phyloP scores from a whole-genome alignment of 352 stramenopile genomes.

The Aphanomyces astaci region DNA sequence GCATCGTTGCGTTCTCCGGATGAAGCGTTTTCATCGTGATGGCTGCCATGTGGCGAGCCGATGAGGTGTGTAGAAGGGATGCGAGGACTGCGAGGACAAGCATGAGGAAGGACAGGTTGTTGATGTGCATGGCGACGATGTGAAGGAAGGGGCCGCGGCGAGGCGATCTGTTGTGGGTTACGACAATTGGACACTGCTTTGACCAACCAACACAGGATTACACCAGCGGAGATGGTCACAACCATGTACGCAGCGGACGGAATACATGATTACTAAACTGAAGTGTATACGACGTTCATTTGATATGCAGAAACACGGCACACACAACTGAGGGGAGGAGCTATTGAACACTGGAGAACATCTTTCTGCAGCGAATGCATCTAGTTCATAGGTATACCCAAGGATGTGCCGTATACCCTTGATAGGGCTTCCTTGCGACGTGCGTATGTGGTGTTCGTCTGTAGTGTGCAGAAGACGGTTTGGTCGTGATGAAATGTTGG shows the following conservation, averaged over 20 bases:
- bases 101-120: constrained; percentile 4
- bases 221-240: background rate
- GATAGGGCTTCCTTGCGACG: no score
- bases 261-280: background rate
- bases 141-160: background rate
- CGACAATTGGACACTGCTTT: background rate
- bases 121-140: background rate
- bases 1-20: background rate
- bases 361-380: no score
- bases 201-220: background rate
- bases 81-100: background rate
- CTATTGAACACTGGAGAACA: no score
- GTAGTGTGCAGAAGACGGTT: no score
- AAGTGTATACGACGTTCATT: no score
- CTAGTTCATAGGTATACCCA: no score
- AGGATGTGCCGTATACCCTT: no score
- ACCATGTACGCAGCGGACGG: background rate
- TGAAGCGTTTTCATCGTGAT: background rate
- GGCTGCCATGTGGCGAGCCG: background rate
- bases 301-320: no score
- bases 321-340: no score
- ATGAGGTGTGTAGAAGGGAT: background rate
- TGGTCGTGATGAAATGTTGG: no score
- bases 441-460: no score
- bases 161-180: background rate